A percentile compares a stretch with the other conserved stretches of the same genome.
Evolutionary conservation across 2,329 filamentous ascomycete genomes (phyloP).

Genomic region (Ceratocystiopsis minuta): DNA sequence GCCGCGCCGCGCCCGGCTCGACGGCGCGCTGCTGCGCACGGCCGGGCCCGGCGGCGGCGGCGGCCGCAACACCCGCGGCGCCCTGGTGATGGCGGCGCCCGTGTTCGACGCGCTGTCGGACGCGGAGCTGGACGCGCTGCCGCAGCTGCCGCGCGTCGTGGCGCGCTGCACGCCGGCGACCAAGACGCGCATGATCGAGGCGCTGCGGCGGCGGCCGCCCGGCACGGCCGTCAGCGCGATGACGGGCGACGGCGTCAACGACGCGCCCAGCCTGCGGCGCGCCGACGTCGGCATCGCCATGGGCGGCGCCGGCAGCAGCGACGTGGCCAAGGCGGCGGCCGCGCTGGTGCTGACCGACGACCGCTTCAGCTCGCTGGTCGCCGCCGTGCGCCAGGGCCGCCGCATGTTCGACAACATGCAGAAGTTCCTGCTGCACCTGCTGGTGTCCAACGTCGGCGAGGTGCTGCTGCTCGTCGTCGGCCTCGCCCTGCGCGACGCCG

Average conservation of each 20-base stretch:
- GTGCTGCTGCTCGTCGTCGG: slow-evolving; percentile 68
- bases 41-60: too few species aligned
- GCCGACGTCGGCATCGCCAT: slow-evolving; percentile 81
- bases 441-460: slow-evolving; percentile 69
- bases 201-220: slow-evolving; percentile 48
- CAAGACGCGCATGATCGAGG: slow-evolving; percentile 82
- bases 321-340: slow-evolving; percentile 68
- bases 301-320: slow-evolving; percentile 53
- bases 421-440: slow-evolving; percentile 66
- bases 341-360: slow-evolving; percentile 75
- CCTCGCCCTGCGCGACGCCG: slow-evolving; percentile 58
- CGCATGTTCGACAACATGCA: slow-evolving; percentile 82
- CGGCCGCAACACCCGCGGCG: slow-evolving; percentile 40
- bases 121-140: slow-evolving; percentile 55
- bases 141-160: slow-evolving; percentile 62
- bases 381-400: slow-evolving; percentile 66
- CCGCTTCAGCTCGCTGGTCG: slow-evolving; percentile 74
- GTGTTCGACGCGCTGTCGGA: slow-evolving; percentile 66
- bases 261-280: slow-evolving; percentile 61
- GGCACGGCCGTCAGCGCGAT: slow-evolving; percentile 56
- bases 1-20: slow-evolving; percentile 16
- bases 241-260: slow-evolving; percentile 81
- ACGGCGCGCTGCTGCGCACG: slow-evolving; percentile 31
- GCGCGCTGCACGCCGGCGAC: slow-evolving; percentile 72
- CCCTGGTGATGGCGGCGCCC: slow-evolving; percentile 56